Conservation (phyloP, 75 land plant genomes). For the Larix kaempferi region DNA sequence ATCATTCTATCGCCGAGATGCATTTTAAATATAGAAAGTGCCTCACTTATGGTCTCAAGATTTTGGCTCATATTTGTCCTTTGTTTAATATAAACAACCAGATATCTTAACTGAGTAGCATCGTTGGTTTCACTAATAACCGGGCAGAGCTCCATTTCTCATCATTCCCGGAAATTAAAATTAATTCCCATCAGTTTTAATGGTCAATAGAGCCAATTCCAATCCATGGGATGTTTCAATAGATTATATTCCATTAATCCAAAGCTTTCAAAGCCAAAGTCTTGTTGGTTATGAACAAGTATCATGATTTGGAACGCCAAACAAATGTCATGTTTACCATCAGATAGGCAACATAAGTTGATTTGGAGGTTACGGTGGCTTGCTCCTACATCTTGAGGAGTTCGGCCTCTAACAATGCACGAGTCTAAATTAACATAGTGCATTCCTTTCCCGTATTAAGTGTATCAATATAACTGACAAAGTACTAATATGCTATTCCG, state of each 20-base stretch:
- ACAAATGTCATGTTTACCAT: not conserved
- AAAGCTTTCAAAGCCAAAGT: not conserved
- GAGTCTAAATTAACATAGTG: not conserved
- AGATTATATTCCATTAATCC: not conserved
- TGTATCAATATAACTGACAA: not conserved
- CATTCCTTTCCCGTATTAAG: not conserved
- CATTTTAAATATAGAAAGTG: not conserved
- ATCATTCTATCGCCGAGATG: no score
- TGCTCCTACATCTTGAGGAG: not conserved
- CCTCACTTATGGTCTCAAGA: not conserved
- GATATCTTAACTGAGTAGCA: no score
- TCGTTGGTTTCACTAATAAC: not conserved
- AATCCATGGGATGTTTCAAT: not conserved
- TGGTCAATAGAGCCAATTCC: not conserved
- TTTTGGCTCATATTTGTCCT: not conserved
- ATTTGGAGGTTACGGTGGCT: not conserved
- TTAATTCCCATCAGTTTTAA: not conserved
- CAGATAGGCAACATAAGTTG: not conserved
- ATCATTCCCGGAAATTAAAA: not conserved
- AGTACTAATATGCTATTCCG: not conserved
- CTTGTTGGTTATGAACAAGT: not conserved
- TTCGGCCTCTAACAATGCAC: not conserved
- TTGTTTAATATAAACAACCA: no score
- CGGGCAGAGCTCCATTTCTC: not conserved
- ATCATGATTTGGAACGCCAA: not conserved